Conservation (phyloP, 2,329 filamentous ascomycete species). For the Cladophialophora chaetospira region DNA sequence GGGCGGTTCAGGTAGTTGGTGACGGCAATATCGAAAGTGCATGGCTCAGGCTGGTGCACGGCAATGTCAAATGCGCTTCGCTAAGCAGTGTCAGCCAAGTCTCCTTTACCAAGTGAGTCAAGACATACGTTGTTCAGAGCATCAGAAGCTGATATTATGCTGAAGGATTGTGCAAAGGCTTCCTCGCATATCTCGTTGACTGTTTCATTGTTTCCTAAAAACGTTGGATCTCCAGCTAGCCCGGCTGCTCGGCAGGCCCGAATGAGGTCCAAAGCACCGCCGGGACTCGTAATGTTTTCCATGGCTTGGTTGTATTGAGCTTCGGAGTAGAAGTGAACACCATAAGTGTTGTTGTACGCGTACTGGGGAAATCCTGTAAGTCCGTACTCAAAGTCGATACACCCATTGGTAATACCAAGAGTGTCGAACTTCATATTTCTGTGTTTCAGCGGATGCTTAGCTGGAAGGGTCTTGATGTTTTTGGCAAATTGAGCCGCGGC, state of each 20-base stretch:
- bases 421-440: constrained; percentile 46
- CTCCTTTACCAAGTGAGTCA: no score
- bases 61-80: constrained; percentile 61
- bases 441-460: constrained; percentile 11
- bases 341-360: constrained; percentile 62
- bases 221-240: constrained; percentile 52
- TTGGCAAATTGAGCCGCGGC: constrained; percentile 39
- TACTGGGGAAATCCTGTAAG: constrained; percentile 53
- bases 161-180: constrained; percentile 50
- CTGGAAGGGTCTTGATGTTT: constrained; percentile 14
- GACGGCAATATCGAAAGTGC: constrained; percentile 53
- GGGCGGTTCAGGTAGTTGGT: constrained; percentile 58
- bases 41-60: constrained; percentile 54
- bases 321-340: constrained; percentile 53
- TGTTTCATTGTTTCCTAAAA: constrained; percentile 48
- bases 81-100: constrained; percentile 35
- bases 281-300: constrained; percentile 46
- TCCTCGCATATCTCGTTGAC: constrained; percentile 49
- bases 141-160: constrained; percentile 47
- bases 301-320: constrained; percentile 51
- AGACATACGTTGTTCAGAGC: constrained; percentile 18
- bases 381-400: constrained; percentile 55
- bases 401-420: constrained; percentile 59
- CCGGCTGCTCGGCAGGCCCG: constrained; percentile 53
- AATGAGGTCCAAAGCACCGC: constrained; percentile 59